Evolutionary conservation across 345 rosid genomes (phyloP).

Genomic region (Arabis alpina): DNA sequence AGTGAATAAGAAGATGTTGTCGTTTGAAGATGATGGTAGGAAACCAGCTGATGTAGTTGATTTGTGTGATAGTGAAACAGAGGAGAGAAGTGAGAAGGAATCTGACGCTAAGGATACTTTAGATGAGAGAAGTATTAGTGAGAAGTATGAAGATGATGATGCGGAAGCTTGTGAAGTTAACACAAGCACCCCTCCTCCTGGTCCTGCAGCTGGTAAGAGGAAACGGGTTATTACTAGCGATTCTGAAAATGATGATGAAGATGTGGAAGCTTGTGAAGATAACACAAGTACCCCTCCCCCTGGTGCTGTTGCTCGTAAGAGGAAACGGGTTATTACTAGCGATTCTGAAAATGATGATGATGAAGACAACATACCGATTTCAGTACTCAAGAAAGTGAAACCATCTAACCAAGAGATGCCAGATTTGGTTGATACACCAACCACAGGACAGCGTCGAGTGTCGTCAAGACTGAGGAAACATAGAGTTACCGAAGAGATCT

Average conservation of each 20-base stretch:
- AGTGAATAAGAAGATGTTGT: slow-evolving; percentile 52
- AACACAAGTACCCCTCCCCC: slow-evolving; percentile 23
- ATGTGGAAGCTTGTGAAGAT: slow-evolving; percentile 40
- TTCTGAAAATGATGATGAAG: slow-evolving; percentile 57
- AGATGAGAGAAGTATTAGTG: slow-evolving; percentile 34
- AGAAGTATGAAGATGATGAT: slow-evolving; percentile 43
- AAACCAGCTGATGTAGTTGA: slow-evolving; percentile 44
- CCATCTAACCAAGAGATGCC: slow-evolving; percentile 29
- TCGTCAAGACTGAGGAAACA: slow-evolving; percentile 47
- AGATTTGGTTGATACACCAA: slow-evolving; percentile 11
- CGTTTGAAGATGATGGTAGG: slow-evolving; percentile 51
- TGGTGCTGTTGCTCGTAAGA: slow-evolving; percentile 43
- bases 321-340: slow-evolving; percentile 65
- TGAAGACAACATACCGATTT: slow-evolving; percentile 55
- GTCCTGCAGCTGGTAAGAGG: slow-evolving; percentile 48
- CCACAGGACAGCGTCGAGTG: slow-evolving; percentile 36
- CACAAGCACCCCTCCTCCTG: slow-evolving; percentile 20
- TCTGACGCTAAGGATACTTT: not conserved
- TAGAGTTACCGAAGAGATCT: slow-evolving; percentile 17
- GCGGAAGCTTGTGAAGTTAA: slow-evolving; percentile 39
- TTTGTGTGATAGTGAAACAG: slow-evolving; percentile 59
- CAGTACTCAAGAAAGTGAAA: slow-evolving; percentile 47
- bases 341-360: slow-evolving; percentile 65
- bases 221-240: slow-evolving; percentile 67
- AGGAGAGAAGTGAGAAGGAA: slow-evolving; percentile 52